These are phyloP conservation scores for Elasticomyces elasticus DNA, from an alignment of 495 filamentous ascomycete genomes.

Conservation along the genomic window DNA sequence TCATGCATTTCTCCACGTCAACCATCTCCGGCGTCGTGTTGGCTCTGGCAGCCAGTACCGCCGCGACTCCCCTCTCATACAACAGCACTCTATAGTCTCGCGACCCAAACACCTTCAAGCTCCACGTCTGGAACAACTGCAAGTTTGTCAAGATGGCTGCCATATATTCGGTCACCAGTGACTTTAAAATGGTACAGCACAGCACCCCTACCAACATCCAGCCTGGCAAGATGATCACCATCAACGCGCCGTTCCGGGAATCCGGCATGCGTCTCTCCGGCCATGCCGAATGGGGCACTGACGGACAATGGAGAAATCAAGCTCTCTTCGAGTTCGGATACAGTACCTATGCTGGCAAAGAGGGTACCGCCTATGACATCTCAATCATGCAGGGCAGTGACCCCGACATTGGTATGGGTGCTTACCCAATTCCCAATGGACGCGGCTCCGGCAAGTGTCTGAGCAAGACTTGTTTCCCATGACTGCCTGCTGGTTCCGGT, in stretches of 20 bases:
- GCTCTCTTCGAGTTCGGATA: conserved; percentile 17
- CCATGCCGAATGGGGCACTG: conserved; percentile 8
- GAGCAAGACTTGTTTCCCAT: conserved; percentile 3
- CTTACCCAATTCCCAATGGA: background rate
- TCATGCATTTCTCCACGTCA: background rate
- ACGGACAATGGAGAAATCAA: conserved; percentile 6
- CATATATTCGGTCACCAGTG: conserved; percentile 10
- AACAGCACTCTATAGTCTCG: background rate
- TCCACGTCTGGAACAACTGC: conserved; percentile 19
- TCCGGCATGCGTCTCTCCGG: conserved; percentile 15
- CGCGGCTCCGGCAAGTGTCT: background rate
- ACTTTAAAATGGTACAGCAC: conserved; percentile 13
- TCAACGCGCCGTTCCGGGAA: conserved; percentile 5
- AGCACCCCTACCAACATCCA: background rate
- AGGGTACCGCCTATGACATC: conserved; percentile 17
- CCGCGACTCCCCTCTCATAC: background rate
- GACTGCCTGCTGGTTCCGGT: background rate
- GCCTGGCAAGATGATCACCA: background rate
- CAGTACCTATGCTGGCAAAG: background rate
- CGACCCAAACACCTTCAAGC: conserved; percentile 8
- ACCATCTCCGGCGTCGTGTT: background rate
- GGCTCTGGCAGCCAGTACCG: conserved; percentile 1
- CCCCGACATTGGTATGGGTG: conserved; percentile 5
- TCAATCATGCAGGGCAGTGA: conserved; percentile 9
- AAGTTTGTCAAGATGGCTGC: conserved; percentile 1